Evolutionary conservation across 2,329 filamentous ascomycete genomes (phyloP).

Genomic region (Thelonectria olida): DNA sequence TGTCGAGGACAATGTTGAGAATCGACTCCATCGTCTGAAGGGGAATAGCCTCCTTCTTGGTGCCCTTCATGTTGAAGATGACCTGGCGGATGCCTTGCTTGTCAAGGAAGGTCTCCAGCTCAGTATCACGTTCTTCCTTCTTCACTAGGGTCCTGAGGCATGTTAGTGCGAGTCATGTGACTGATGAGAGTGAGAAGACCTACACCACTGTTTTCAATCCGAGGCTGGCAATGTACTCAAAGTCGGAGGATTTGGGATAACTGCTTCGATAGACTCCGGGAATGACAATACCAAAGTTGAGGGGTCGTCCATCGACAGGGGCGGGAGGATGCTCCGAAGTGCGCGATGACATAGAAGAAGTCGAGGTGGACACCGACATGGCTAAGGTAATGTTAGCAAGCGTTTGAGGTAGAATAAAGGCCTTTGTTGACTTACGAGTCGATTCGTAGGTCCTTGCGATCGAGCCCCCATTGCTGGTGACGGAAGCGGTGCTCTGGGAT

Average conservation of each 20-base stretch:
- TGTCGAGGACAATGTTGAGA: conserved; percentile 75
- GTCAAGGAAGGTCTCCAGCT: conserved; percentile 69
- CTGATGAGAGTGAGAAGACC: conserved; percentile 42
- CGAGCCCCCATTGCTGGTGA: conserved; percentile 24
- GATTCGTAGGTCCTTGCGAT: conserved; percentile 29
- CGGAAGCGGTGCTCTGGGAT: conserved; percentile 26
- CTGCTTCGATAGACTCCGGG: conserved; percentile 83
- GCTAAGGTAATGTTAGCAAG: conserved; percentile 26
- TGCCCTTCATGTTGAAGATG: conserved; percentile 83
- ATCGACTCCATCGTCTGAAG: conserved; percentile 74
- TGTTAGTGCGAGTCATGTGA: conserved; percentile 21
- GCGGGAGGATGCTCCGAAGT: conserved; percentile 31
- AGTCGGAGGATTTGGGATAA: conserved; percentile 78
- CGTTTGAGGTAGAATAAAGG: not conserved
- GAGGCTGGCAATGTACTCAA: conserved; percentile 73
- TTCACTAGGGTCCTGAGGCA: conserved; percentile 67
- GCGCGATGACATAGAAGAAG: conserved; percentile 22
- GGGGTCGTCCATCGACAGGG: conserved; percentile 53
- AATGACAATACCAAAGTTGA: conserved; percentile 81
- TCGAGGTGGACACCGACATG: conserved; percentile 26
- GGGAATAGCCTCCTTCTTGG: conserved; percentile 81
- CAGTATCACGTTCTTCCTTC: conserved; percentile 64
- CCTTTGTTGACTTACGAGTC: conserved; percentile 21
- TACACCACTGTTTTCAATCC: conserved; percentile 83
- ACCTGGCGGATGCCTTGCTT: conserved; percentile 75